Base-by-base conservation (phyloP, 768 basidiomycete genomes). In the Lactarius evosmus region DNA sequence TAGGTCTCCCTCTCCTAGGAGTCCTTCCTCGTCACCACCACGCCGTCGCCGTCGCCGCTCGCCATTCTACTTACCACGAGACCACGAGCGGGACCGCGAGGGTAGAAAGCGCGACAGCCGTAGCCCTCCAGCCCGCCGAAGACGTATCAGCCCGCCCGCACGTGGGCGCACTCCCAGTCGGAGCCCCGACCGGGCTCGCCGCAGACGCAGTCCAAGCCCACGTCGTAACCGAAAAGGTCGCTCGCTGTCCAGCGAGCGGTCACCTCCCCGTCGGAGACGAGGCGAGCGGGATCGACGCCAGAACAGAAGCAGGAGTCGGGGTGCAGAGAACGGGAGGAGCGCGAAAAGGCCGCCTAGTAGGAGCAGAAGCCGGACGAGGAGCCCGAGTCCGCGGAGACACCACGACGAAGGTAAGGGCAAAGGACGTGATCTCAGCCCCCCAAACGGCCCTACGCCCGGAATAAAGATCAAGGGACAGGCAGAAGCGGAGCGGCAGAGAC, bases 381-480 rank as follows among this genome's bases (percentile, higher is more conserved):
- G 64, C 33, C 49, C 60, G 14, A 65, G 59, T 19, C 54, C 59
- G 8, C 64, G 32, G n/a, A 32, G 22, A 22, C 27, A 7, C 76
- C 67, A 54, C 11, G 34, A 29, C 52, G 58, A 57, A 41, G 69
- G 61, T 38, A 68, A 62, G 56, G 58, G 53, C 29, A 57, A 60
- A 50, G 36, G 66, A 60, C 25, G 68, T 57, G 65, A 73, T 71
- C 63, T 68, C 66, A 44, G 67, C 68, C 11, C 71, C 4, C 77
- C 41, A 76, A 70, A 58, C 49, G 69, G 75, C 59, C 69, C 73
- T 27, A 69, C 66, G 29, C 79, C 79, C 8, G 88, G 88, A 69
- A 73, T 92, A 51, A 89, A 85, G 72, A 92, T 92, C 72, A 88
- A 87, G 71, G 90, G 90, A 14, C 88, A 89, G 70, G 82, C 82